Base-by-base conservation (phyloP, 2,329 filamentous ascomycete genomes). In the Pseudocercospora macadamiae region DNA sequence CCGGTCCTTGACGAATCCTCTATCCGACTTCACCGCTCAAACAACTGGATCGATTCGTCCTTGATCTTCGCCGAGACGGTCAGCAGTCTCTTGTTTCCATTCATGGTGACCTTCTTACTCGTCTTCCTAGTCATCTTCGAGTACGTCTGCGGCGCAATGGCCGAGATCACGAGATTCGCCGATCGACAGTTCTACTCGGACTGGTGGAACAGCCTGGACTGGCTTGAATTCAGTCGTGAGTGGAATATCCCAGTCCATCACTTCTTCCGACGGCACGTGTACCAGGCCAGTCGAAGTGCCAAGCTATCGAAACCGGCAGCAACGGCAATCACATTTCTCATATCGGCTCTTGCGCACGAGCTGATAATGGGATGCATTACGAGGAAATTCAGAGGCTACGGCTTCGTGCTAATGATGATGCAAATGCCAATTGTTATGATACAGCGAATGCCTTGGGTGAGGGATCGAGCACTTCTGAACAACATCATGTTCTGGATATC, bases 81-180 rank as follows among this genome's bases (percentile, higher is more conserved):
- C 71, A 93, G 89, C 57, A 87, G 90, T 81, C 85, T 99, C 16
- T 83, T 99, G 19, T 97, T 97, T 76, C 95, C 95, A 2, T 99
- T 97, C 75, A 97, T 97, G 91, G 83, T 97, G 61, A 96, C 89
- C 3, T 96, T 97, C 74, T 80, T 97, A 3, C 86, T 97, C 48
- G 93, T 97, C 55, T 99, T 99, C 79, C 86, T 99, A 59, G 92
- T 97, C 74, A 97, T 97, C 69, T 99, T 97, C 75, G 95, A 99
- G 75, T 99, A 97, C 75, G 84, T 96, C 9, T 85, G 97, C 30
- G 95, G 93, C 58, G 93, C 93, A 48, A 96, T 96, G 70, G 95
- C 93, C 12, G 95, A 99, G 75, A 90, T 97, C 66, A 68, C 67
- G 71, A 73, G 88, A 68, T 97, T 97, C 74, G 93, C 89, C 53